These are phyloP conservation scores for Penicillium sp. DNA, from an alignment of 2,329 filamentous ascomycete genomes.

Conservation along the genomic window DNA sequence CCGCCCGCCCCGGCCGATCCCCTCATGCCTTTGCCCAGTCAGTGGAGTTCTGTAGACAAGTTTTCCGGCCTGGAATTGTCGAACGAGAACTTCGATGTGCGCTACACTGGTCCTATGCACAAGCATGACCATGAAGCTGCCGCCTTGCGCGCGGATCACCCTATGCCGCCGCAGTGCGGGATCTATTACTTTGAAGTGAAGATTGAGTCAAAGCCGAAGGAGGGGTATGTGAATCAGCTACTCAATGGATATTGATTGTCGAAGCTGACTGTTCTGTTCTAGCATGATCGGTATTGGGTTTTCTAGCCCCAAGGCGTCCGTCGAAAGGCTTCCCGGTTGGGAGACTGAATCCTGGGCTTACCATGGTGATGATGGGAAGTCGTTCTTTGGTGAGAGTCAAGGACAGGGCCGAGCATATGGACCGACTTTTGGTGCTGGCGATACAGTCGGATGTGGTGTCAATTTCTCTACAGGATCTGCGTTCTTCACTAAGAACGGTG, in stretches of 20 bases:
- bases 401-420: conserved; percentile 58
- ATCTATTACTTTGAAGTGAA: conserved; percentile 90
- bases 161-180: conserved; percentile 85
- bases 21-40: conserved; percentile 70
- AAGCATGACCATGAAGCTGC: conserved; percentile 72
- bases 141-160: conserved; percentile 76
- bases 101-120: conserved; percentile 57
- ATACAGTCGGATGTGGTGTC: conserved; percentile 64
- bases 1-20: conserved; percentile 60
- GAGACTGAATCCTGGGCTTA: conserved; percentile 66
- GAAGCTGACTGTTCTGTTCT: conserved; percentile 13
- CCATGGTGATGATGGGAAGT: conserved; percentile 65
- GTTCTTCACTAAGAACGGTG: conserved; percentile 67
- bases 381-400: conserved; percentile 59
- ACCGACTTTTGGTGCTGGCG: conserved; percentile 58
- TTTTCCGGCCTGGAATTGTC: conserved; percentile 70
- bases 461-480: conserved; percentile 62
- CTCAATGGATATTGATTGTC: background rate
- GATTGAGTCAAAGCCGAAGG: conserved; percentile 65
- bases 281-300: conserved; percentile 58
- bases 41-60: conserved; percentile 81
- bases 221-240: conserved; percentile 53
- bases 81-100: conserved; percentile 70
- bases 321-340: conserved; percentile 65
- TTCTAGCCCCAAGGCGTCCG: conserved; percentile 57